These are phyloP conservation scores for Ophiocordyceps camponoti-rufipedis DNA, from an alignment of 2,329 filamentous ascomycete genomes.

Conservation along the genomic window DNA sequence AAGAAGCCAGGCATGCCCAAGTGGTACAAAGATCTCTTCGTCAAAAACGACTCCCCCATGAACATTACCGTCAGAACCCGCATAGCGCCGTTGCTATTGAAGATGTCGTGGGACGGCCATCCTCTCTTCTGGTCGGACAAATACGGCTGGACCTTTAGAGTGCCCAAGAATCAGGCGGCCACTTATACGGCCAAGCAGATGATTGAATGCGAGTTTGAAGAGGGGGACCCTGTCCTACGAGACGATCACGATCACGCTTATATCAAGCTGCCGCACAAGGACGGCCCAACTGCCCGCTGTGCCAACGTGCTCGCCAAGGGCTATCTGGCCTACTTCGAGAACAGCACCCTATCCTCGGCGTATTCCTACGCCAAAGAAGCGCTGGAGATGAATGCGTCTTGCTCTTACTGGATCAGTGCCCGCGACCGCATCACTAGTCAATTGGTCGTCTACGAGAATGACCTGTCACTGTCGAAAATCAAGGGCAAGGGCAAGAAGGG, in stretches of 20 bases:
- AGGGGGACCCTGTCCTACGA: slow-evolving; percentile 44
- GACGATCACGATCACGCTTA: slow-evolving; percentile 51
- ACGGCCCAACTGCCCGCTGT: slow-evolving; percentile 73
- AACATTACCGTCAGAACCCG: slow-evolving; percentile 71
- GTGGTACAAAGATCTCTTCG: slow-evolving; percentile 89
- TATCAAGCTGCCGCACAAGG: slow-evolving; percentile 93
- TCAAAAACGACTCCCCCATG: slow-evolving; percentile 49
- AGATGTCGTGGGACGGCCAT: slow-evolving; percentile 73
- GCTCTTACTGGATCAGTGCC: slow-evolving; percentile 97
- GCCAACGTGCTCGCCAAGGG: slow-evolving; percentile 78
- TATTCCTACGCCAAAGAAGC: slow-evolving; percentile 86
- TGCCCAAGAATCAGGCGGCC: slow-evolving; percentile 39
- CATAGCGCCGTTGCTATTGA: slow-evolving; percentile 69
- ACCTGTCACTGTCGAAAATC: slow-evolving; percentile 17
- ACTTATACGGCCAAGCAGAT: slow-evolving; percentile 58
- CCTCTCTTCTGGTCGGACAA: slow-evolving; percentile 87
- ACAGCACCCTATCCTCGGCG: slow-evolving; percentile 70
- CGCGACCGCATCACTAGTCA: slow-evolving; percentile 87
- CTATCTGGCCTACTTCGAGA: slow-evolving; percentile 82
- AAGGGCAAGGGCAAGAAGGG: not conserved
- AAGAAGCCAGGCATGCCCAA: slow-evolving; percentile 89
- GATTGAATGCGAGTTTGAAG: slow-evolving; percentile 61
- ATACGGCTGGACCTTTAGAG: slow-evolving; percentile 83
- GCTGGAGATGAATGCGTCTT: slow-evolving; percentile 94
- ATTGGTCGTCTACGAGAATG: slow-evolving; percentile 74